Evolutionary conservation across 495 filamentous ascomycete species (phyloP).

Genomic region (Penicillium argentinense): DNA sequence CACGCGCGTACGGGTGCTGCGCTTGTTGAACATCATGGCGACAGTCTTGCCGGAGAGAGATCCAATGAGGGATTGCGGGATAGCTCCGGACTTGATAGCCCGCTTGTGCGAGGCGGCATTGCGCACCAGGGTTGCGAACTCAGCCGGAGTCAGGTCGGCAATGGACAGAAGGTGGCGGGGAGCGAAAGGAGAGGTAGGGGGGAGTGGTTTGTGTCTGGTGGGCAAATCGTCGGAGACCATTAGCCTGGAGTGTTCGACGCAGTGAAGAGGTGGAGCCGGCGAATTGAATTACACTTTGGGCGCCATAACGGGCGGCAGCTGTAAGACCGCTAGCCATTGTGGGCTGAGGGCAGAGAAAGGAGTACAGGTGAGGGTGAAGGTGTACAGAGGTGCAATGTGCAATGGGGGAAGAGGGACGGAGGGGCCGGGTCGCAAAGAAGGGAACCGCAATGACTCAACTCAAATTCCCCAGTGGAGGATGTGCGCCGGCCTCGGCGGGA

Average conservation of each 20-base stretch:
- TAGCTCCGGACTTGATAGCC: conserved; percentile 69
- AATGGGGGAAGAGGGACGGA: conserved; percentile 10
- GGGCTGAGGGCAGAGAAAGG: conserved; percentile 6
- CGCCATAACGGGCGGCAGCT: conserved; percentile 54
- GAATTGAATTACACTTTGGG: conserved; percentile 35
- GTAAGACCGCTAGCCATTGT: conserved; percentile 44
- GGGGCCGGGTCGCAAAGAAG: neutral
- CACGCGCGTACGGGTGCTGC: conserved; percentile 87
- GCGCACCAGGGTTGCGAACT: conserved; percentile 77
- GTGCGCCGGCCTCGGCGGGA: conserved; percentile 4
- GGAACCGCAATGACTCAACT: conserved; percentile 25
- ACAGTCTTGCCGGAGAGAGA: conserved; percentile 73
- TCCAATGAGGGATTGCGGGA: conserved; percentile 56
- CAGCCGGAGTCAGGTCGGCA: conserved; percentile 73
- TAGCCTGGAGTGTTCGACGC: conserved; percentile 34
- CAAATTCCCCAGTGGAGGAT: conserved; percentile 11
- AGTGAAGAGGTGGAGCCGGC: conserved; percentile 31
- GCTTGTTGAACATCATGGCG: conserved; percentile 95
- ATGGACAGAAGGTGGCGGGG: conserved; percentile 89
- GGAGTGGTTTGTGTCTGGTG: conserved; percentile 35
- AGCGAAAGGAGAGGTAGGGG: conserved; percentile 48
- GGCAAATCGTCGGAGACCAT: conserved; percentile 39
- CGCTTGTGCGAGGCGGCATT: conserved; percentile 77
- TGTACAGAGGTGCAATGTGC: conserved; percentile 1
- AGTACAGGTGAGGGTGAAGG: conserved; percentile 1